These are phyloP conservation scores for Avena eriantha DNA, from an alignment of 176 grass and related monocot species.

Conservation along the genomic window DNA sequence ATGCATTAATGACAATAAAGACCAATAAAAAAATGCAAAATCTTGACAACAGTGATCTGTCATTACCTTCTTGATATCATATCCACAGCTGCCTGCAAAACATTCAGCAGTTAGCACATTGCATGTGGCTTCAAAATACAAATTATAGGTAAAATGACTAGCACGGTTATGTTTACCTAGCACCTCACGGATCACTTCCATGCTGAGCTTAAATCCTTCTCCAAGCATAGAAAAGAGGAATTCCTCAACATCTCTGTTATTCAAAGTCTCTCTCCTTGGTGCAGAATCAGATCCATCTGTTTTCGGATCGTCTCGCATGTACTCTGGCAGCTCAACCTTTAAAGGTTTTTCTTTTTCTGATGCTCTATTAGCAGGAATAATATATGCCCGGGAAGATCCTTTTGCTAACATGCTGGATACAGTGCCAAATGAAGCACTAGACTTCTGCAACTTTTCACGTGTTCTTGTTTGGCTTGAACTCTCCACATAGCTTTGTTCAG, in stretches of 20 bases:
- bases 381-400: constrained; percentile 45
- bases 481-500: constrained; percentile 40
- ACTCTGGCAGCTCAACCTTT: constrained; percentile 73
- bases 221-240: constrained; percentile 97
- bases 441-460: constrained; percentile 61
- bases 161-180: constrained; percentile 68
- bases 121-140: constrained; percentile 22
- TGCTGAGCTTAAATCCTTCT: constrained; percentile 90
- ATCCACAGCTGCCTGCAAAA: constrained; percentile 78
- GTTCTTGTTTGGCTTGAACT: constrained; percentile 40
- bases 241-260: constrained; percentile 81
- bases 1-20: constrained; percentile 5
- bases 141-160: constrained; percentile 17
- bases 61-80: constrained; percentile 83
- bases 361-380: constrained; percentile 43
- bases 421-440: constrained; percentile 73
- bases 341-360: constrained; percentile 67
- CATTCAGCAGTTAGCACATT: constrained; percentile 37
- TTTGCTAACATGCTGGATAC: constrained; percentile 78
- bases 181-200: constrained; percentile 70
- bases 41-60: constrained; percentile 28
- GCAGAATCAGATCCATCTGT: constrained; percentile 49
- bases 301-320: constrained; percentile 52
- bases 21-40: constrained; percentile 42
- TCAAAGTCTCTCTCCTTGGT: constrained; percentile 58